Base-by-base conservation (phyloP, 2,329 filamentous ascomycete genomes). In the Thielaviopsis ethacetica region DNA sequence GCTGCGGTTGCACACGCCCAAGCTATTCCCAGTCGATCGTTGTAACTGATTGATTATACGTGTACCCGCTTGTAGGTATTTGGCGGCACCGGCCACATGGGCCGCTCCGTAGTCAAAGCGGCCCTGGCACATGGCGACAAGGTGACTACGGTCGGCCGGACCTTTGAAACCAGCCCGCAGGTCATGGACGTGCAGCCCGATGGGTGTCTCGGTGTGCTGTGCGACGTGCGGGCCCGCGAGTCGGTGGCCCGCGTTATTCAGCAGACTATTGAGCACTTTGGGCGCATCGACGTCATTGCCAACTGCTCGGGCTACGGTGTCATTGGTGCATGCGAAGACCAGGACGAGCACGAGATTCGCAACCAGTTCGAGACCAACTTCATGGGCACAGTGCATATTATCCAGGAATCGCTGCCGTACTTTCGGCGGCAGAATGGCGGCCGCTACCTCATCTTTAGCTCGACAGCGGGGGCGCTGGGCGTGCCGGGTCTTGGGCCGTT, bases 361-460 rank as follows among this genome's bases (percentile, higher is more conserved):
- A 91, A 95, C 67, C 93, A 97, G 71, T 96, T 97, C 72, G 89
- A 94, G 75, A 96, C 91, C 22, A 98, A 98, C 71, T 95, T 96
- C 71, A 91, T 95, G 77, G 93, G 93, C 58, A 94, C 90, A 0
- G 72, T 97, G 61, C 87, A 97, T 71, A 95, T 98, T 65, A 85
- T 97, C 61, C 90, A 96, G 69, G 75, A 88, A 21, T 91, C 86
- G 1, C 74, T 97, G 44, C 90, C 91, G 0, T 89, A 95, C 72
- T 94, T 97, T 65, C 83, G 91, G 56, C 77, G 83, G 63, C 84
- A 88, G 63, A 78, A 79, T 22, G 76, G 75, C 0, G 93, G 93
- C 1, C 81, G 91, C 30, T 97, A 96, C 69, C 76, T 97, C 56
- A 95, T 97, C 63, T 96, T 97, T 72, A 95, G 89, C 67, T 93